Evolutionary conservation across 1,284 basidiomycete genomes (phyloP).

Genomic region (Phenoliferia sp.): DNA sequence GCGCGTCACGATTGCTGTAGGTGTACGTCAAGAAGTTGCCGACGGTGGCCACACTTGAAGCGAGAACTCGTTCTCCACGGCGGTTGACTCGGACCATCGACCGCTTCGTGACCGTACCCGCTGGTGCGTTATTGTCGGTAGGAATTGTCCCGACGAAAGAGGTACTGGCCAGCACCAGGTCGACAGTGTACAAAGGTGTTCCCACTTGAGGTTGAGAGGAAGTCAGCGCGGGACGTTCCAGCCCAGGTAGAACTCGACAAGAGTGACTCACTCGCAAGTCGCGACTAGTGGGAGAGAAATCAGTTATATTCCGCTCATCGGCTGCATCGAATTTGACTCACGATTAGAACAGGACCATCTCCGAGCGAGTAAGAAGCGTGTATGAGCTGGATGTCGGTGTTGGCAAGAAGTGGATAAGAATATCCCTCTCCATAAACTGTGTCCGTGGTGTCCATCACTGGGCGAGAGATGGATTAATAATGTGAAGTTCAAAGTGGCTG

Average conservation of each 20-base stretch:
- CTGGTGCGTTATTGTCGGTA: conserved; percentile 1
- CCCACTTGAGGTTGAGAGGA: conserved; percentile 2
- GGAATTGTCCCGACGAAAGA: conserved; percentile 5
- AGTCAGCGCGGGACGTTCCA: too few relatives aligned
- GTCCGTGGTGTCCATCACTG: conserved; percentile 28
- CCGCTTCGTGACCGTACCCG: background rate
- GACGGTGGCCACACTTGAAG: conserved; percentile 12
- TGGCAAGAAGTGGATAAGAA: conserved; percentile 16
- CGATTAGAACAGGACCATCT: conserved; percentile 3
- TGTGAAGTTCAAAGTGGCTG: too few relatives aligned
- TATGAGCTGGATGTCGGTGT: conserved; percentile 3
- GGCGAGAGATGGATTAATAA: too few relatives aligned
- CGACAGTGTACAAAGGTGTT: conserved; percentile 15
- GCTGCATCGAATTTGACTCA: too few relatives aligned
- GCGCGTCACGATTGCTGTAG: too few relatives aligned
- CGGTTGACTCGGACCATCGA: background rate
- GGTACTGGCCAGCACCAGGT: conserved; percentile 22
- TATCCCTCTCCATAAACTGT: background rate
- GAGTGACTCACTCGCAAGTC: background rate
- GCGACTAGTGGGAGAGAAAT: too few relatives aligned
- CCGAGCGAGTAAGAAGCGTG: conserved; percentile 1
- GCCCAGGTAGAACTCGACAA: too few relatives aligned
- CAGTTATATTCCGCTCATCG: too few relatives aligned
- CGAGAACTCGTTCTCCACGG: background rate
- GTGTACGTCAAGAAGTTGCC: conserved; percentile 23